Evolutionary conservation across 352 stramenopile species (phyloP).

Genomic region (Phytophthora ramorum): DNA sequence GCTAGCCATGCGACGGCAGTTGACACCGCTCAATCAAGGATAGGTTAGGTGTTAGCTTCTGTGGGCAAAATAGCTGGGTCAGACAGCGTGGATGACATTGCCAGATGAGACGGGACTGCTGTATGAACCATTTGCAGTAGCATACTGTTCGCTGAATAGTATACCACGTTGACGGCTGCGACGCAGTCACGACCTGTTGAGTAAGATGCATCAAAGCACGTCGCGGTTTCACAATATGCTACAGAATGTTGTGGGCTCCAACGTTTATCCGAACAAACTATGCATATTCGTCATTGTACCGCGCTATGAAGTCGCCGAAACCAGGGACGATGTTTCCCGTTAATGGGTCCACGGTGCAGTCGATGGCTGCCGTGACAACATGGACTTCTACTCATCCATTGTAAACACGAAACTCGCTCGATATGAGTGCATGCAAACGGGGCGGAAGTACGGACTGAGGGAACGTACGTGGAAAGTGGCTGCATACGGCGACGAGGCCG

Average conservation of each 20-base stretch:
- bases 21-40: no score
- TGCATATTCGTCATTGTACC: conserved; percentile 4
- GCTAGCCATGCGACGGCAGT: no score
- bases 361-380: conserved; percentile 10
- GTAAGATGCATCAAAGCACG: no score
- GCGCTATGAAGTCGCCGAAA: conserved; percentile 12
- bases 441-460: background rate
- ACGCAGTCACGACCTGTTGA: no score
- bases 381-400: conserved; percentile 5
- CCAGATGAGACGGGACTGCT: no score
- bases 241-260: conserved; percentile 5
- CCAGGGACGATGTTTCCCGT: background rate
- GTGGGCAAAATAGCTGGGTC: no score
- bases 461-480: conserved; percentile 2
- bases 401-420: background rate
- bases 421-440: background rate
- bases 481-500: conserved; percentile 1
- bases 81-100: no score
- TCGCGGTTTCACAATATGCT: no score
- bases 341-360: background rate
- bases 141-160: no score
- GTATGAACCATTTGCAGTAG: no score
- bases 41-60: no score
- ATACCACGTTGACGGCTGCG: no score
- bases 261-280: background rate